Evolutionary conservation across 306 rosid species (phyloP), one percentile per base, ranked within the genome.

Genomic region (Cyamopsis tetragonoloba): DNA sequence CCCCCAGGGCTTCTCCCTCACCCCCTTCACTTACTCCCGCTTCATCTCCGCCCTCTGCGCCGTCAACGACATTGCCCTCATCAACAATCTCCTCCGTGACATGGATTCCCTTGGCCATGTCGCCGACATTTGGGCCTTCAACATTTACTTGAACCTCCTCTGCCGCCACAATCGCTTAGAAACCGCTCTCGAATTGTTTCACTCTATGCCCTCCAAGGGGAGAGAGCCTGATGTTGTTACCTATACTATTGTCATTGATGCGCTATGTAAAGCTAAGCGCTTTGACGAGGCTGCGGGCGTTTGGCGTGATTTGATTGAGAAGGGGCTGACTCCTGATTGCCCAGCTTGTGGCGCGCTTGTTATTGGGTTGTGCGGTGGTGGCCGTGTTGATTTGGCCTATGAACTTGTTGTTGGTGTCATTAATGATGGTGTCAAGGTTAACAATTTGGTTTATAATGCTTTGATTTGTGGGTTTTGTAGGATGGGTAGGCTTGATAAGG

Each of bases 81-180:
- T 93, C 32, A 82, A 86, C 12, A 79, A 72, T 19, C 88, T 93
- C 2, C 80, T 93, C 5, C 46, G 47, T 0, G 91, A 93, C 76
- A 88, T 89, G 91, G 81, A 77, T 4, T 30, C 46, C 19, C 77
- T 93, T 0, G 96, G 96, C 1, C 68, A 42, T 27, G 74, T 88
- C 49, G 95, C 91, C 3, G 97, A 93, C 27, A 93, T 88, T 63
- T 88, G 97, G 99, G 89, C 99, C 30, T 83, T 88, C 60, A 93
- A 93, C 78, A 85, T 83, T 30, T 90, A 86, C 71, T 84, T 93
- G 76, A 68, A 73, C 73, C 77, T 81, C 44, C 60, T 93, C 41
- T 88, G 89, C 44, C 70, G 80, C 1, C 86, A 89, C 38, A 77
- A 79, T 66, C 77, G 64, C 38, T 23, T 83, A 48, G 83, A 83